phyloP scores from a whole-genome alignment of 306 rosid species.

The Castanospermum australe region DNA sequence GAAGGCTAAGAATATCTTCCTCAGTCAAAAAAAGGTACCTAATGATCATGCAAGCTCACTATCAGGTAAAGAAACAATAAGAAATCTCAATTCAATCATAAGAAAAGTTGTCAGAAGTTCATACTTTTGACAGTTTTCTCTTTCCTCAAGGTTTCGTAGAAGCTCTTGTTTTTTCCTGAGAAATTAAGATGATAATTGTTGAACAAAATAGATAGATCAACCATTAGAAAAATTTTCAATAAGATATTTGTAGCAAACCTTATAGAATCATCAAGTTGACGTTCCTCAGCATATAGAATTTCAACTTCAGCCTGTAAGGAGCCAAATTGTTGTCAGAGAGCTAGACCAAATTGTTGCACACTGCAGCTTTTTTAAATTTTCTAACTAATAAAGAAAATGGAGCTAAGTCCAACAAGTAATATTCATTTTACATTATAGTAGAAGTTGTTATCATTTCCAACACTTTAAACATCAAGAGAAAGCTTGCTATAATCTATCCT shows the following conservation, averaged over 20 bases:
- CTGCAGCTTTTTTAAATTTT: background rate
- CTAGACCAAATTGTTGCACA: slow-evolving; percentile 16
- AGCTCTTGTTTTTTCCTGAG: slow-evolving; percentile 68
- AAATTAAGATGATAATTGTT: slow-evolving; percentile 26
- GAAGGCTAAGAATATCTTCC: slow-evolving; percentile 66
- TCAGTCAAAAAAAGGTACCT: slow-evolving; percentile 63
- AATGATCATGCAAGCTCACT: slow-evolving; percentile 26
- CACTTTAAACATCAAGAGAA: slow-evolving; percentile 8
- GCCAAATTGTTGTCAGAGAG: slow-evolving; percentile 24
- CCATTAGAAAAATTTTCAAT: slow-evolving; percentile 4
- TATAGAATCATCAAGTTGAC: slow-evolving; percentile 61
- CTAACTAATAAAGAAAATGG: too few relatives aligned
- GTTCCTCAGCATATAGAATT: slow-evolving; percentile 56
- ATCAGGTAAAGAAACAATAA: slow-evolving; percentile 28
- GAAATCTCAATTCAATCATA: slow-evolving; percentile 2
- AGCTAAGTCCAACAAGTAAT: slow-evolving; percentile 20
- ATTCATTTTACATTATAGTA: slow-evolving; percentile 11
- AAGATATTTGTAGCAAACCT: slow-evolving; percentile 44
- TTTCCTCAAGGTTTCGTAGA: slow-evolving; percentile 51
- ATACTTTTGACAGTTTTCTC: slow-evolving; percentile 55
- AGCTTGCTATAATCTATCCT: background rate
- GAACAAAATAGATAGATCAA: slow-evolving; percentile 17
- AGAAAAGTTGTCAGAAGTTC: background rate
- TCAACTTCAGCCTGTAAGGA: slow-evolving; percentile 73
- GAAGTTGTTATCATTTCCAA: background rate